Evolutionary conservation across 306 rosid genomes (phyloP).

Genomic region (Trichosanthes truncata): DNA sequence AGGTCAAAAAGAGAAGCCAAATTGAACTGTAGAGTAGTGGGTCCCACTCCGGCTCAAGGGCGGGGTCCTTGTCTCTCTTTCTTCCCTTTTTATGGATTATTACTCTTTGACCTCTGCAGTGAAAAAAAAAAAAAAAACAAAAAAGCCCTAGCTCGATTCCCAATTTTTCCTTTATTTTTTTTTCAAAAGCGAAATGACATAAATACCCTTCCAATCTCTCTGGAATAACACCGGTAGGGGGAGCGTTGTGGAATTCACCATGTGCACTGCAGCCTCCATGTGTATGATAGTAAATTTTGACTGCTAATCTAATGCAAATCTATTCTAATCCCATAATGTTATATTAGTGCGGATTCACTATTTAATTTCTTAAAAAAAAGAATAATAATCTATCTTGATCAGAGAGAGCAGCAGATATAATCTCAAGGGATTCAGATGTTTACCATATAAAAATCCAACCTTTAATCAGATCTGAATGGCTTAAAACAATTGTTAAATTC

Average conservation of each 20-base stretch:
- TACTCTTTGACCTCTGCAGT: constrained; percentile 5
- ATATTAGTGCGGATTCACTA: background rate
- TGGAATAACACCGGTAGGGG: background rate
- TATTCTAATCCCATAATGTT: background rate
- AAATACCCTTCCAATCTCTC: background rate
- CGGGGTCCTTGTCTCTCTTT: background rate
- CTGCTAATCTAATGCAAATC: background rate
- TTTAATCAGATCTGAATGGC: background rate
- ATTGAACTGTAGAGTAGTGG: background rate
- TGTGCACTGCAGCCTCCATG: background rate
- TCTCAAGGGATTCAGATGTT: constrained; percentile 6
- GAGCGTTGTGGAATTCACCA: background rate
- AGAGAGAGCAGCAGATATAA: background rate
- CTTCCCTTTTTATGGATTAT: background rate
- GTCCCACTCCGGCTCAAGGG: background rate
- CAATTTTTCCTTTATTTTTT: background rate
- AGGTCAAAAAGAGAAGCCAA: constrained; percentile 6
- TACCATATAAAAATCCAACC: background rate
- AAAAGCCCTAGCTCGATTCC: background rate
- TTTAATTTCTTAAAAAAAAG: background rate
- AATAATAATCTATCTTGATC: constrained; percentile 1
- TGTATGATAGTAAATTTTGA: background rate
- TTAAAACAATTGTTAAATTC: background rate
- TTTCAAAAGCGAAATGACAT: background rate
- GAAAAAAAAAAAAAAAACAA: background rate